Percentiles rank a stretch among this genome's conserved stretches.
Conservation (phyloP, 1,284 basidiomycete genomes). For the Tausonia pullulans region DNA sequence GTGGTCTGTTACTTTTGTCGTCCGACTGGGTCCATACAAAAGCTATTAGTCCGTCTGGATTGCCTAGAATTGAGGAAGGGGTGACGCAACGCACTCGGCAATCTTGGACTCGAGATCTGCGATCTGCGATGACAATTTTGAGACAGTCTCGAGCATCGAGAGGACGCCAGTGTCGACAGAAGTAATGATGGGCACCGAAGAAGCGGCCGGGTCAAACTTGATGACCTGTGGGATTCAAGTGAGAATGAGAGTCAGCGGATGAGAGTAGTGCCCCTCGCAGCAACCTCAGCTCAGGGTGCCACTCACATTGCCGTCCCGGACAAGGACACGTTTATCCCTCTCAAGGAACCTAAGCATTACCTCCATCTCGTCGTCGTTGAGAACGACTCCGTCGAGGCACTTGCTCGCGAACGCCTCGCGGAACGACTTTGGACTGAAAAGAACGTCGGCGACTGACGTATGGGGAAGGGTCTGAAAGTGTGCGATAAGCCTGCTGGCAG, state of each 20-base stretch:
- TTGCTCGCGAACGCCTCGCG: slow-evolving; percentile 42
- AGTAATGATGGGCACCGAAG: slow-evolving; percentile 10
- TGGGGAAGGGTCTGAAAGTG: slow-evolving; percentile 42
- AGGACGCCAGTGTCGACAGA: slow-evolving; percentile 39
- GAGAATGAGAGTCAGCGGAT: background rate
- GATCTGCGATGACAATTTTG: slow-evolving; percentile 54
- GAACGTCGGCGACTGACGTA: slow-evolving; percentile 46
- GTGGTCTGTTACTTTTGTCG: too few species aligned
- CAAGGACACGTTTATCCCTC: slow-evolving; percentile 55
- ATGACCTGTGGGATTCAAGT: slow-evolving; percentile 44
- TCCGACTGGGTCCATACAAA: too few species aligned
- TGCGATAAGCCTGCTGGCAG: slow-evolving; percentile 50
- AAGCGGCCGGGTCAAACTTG: slow-evolving; percentile 51
- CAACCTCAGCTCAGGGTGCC: background rate
- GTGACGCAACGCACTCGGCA: slow-evolving; percentile 43
- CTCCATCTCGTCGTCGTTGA: slow-evolving; percentile 52
- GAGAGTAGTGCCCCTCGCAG: background rate
- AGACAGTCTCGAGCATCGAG: slow-evolving; percentile 56
- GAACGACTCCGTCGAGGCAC: slow-evolving; percentile 27
- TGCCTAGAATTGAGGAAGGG: too few species aligned
- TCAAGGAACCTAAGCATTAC: slow-evolving; percentile 66
- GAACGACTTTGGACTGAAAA: slow-evolving; percentile 57
- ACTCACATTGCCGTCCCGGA: slow-evolving; percentile 54
- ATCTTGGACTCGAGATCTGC: slow-evolving; percentile 55
- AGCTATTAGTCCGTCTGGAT: too few species aligned